Percentiles rank a stretch among this genome's conserved stretches.
phyloP scores from a whole-genome alignment of 352 stramenopile species.

The Phytophthora constricta region DNA sequence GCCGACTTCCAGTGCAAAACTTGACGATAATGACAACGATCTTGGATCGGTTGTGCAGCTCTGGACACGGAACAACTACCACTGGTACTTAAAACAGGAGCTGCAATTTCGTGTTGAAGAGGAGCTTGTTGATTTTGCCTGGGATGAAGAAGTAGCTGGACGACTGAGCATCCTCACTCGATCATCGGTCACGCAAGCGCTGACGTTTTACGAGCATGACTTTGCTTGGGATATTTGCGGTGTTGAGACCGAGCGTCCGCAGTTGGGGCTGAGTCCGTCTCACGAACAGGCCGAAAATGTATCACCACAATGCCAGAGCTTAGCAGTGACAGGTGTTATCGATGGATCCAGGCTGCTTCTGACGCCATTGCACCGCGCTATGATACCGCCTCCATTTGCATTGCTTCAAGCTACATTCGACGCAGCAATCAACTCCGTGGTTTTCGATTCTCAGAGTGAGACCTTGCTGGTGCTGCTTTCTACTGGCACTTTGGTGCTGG shows the following conservation, averaged over 20 bases:
- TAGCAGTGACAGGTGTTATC: conserved; percentile 62
- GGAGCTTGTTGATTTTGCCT: conserved; percentile 44
- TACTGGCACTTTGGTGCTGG: conserved; percentile 49
- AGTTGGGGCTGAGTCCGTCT: neutral
- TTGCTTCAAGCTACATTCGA: conserved; percentile 50
- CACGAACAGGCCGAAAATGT: neutral
- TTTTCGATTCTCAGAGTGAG: conserved; percentile 57
- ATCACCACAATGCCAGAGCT: conserved; percentile 18
- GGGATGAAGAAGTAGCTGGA: conserved; percentile 61
- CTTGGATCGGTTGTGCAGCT: conserved; percentile 55
- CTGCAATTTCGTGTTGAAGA: conserved; percentile 25
- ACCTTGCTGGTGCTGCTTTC: conserved; percentile 48
- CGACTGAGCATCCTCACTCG: conserved; percentile 48
- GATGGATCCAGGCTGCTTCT: conserved; percentile 66
- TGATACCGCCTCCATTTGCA: conserved; percentile 75
- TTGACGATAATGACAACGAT: neutral
- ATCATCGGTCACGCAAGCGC: conserved; percentile 8
- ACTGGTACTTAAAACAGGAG: conserved; percentile 88
- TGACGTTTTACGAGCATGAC: conserved; percentile 52
- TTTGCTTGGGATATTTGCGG: conserved; percentile 57
- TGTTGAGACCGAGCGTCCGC: conserved; percentile 22
- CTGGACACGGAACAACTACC: conserved; percentile 84
- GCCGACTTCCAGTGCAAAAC: neutral
- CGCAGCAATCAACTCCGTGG: conserved; percentile 55
- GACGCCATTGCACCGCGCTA: conserved; percentile 68